phyloP scores from a whole-genome alignment of 2,329 filamentous ascomycete species.

The Fusarium subtropicale region DNA sequence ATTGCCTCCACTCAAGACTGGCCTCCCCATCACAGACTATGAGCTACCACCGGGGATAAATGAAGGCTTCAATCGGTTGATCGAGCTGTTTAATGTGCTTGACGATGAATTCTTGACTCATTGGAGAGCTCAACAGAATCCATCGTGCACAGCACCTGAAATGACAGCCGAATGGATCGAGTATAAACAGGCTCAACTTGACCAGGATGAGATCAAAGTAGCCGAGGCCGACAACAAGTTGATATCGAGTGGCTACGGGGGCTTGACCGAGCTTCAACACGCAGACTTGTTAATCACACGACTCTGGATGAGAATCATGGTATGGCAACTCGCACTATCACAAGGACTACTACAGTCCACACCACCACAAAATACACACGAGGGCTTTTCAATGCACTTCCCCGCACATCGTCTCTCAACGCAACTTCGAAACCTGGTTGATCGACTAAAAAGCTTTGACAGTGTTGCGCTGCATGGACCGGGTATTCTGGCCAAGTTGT shows the following conservation, averaged over 20 bases:
- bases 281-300: slow-evolving; percentile 56
- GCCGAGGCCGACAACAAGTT: slow-evolving; percentile 46
- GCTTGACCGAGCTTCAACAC: slow-evolving; percentile 54
- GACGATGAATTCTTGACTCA: slow-evolving; percentile 54
- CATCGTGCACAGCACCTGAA: slow-evolving; percentile 15
- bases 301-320: slow-evolving; percentile 56
- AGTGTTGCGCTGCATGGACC: slow-evolving; percentile 66
- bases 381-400: slow-evolving; percentile 56
- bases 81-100: slow-evolving; percentile 53
- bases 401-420: slow-evolving; percentile 53
- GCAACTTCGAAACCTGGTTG: slow-evolving; percentile 54
- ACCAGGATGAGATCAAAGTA: slow-evolving; percentile 52
- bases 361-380: slow-evolving; percentile 49
- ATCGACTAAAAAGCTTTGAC: slow-evolving; percentile 50
- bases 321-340: slow-evolving; percentile 57
- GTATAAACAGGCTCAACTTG: slow-evolving; percentile 55
- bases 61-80: slow-evolving; percentile 53
- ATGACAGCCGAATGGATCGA: slow-evolving; percentile 56
- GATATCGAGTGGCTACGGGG: slow-evolving; percentile 37
- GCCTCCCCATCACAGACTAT: slow-evolving; percentile 48
- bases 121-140: slow-evolving; percentile 51
- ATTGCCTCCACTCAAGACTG: slow-evolving; percentile 47
- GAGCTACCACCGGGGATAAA: slow-evolving; percentile 51
- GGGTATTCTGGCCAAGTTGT: slow-evolving; percentile 68
- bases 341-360: slow-evolving; percentile 53